A percentile compares a stretch with the other conserved stretches of the same genome.
phyloP scores from a whole-genome alignment of 306 rosid genomes.

The Alnus glutinosa region DNA sequence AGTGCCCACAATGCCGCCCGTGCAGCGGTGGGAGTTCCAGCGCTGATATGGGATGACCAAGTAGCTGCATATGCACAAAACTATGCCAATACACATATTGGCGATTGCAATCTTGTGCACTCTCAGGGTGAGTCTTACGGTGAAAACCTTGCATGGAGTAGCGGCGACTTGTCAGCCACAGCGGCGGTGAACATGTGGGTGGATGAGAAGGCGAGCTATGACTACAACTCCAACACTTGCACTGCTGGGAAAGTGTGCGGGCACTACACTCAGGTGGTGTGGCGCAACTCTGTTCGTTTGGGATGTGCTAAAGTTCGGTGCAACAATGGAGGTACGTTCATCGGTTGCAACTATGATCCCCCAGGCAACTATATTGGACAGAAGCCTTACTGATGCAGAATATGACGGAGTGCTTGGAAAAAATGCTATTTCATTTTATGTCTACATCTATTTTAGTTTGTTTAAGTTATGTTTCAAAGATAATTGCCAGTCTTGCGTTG shows the following conservation, averaged over 20 bases:
- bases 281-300: slow-evolving; percentile 5
- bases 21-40: not conserved
- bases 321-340: slow-evolving; percentile 11
- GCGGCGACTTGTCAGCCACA: slow-evolving; percentile 12
- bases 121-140: slow-evolving; percentile 32
- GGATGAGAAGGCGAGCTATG: slow-evolving; percentile 31
- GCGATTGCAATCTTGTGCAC: slow-evolving; percentile 30
- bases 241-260: not conserved
- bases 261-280: slow-evolving; percentile 24
- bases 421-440: too few relatives aligned
- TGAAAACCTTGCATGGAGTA: slow-evolving; percentile 36
- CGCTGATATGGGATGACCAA: slow-evolving; percentile 18
- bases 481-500: too few relatives aligned
- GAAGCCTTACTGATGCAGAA: not conserved
- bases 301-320: slow-evolving; percentile 23
- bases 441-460: too few relatives aligned
- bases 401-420: too few relatives aligned
- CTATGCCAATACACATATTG: slow-evolving; percentile 22
- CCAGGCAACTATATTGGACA: not conserved
- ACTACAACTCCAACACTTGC: slow-evolving; percentile 29
- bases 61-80: slow-evolving; percentile 29
- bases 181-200: slow-evolving; percentile 53
- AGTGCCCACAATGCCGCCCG: slow-evolving; percentile 37
- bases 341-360: slow-evolving; percentile 26
- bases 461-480: too few relatives aligned